Conservation (phyloP, 331 rosid genomes). For the Dryas integrifolia region DNA sequence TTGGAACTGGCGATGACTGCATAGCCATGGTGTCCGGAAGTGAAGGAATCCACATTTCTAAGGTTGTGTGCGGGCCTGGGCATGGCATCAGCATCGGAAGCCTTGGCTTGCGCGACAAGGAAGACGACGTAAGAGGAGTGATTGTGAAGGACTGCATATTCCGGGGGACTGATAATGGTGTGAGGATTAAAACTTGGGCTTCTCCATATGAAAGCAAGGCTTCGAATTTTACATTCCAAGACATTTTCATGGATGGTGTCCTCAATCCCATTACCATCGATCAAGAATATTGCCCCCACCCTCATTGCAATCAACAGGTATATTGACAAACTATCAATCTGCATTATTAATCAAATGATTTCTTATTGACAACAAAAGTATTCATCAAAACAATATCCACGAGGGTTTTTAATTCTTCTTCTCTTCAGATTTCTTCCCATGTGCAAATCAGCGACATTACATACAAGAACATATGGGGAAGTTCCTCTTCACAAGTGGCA, state of each 20-base stretch:
- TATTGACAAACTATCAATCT: too few relatives aligned
- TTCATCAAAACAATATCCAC: too few relatives aligned
- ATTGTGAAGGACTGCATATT: constrained; percentile 46
- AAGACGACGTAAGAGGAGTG: constrained; percentile 38
- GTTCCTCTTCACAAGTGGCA: constrained; percentile 28
- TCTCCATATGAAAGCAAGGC: constrained; percentile 22
- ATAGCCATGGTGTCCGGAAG: constrained; percentile 28
- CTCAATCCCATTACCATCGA: constrained; percentile 48
- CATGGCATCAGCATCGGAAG: constrained; percentile 77
- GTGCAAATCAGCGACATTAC: constrained; percentile 45
- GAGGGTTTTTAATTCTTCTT: background rate
- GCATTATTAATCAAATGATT: too few relatives aligned
- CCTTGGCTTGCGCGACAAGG: constrained; percentile 35
- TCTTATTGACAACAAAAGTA: too few relatives aligned
- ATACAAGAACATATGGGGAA: constrained; percentile 45
- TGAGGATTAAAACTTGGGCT: constrained; percentile 71
- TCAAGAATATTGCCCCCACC: constrained; percentile 49
- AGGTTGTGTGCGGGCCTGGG: constrained; percentile 60
- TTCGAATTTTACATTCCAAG: constrained; percentile 39
- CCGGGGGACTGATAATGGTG: constrained; percentile 40
- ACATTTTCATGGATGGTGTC: constrained; percentile 47
- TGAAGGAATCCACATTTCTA: constrained; percentile 24
- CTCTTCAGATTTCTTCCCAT: constrained; percentile 27
- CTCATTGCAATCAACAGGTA: constrained; percentile 34
- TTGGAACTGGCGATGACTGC: constrained; percentile 38